These are phyloP conservation scores for Talaromyces piceae DNA, from an alignment of 2,329 filamentous ascomycete genomes.

Conservation along the genomic window DNA sequence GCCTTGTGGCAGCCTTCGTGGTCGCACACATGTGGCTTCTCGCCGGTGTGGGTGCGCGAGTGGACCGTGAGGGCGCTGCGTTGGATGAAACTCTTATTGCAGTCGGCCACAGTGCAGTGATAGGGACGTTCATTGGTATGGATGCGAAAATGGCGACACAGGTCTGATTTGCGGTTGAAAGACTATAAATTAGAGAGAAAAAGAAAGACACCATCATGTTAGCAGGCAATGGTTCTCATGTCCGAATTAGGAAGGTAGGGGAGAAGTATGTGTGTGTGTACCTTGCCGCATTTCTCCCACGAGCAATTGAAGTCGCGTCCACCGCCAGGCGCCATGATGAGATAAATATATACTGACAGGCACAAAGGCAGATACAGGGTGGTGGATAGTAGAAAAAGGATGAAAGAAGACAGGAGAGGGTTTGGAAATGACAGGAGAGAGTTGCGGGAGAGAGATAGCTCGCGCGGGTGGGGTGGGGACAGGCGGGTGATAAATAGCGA, in stretches of 20 bases:
- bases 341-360: background rate
- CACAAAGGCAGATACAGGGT: background rate
- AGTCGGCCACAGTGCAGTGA: constrained; percentile 37
- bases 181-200: constrained; percentile 25
- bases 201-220: background rate
- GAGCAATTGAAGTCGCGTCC: constrained; percentile 39
- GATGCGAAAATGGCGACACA: constrained; percentile 41
- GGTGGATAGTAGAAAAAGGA: background rate
- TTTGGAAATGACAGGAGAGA: constrained; percentile 13
- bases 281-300: constrained; percentile 39
- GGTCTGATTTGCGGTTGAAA: constrained; percentile 44
- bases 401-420: background rate
- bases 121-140: constrained; percentile 44
- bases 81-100: constrained; percentile 43
- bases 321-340: constrained; percentile 28
- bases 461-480: background rate
- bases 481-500: constrained; percentile 1
- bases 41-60: constrained; percentile 37
- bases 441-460: background rate
- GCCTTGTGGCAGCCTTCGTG: constrained; percentile 37
- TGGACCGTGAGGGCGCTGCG: constrained; percentile 42
- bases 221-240: background rate
- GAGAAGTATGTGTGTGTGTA: constrained; percentile 19
- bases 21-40: constrained; percentile 39
- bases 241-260: background rate